Evolutionary conservation across 2,329 filamentous ascomycete species (phyloP), one percentile per base, ranked within the genome.

Genomic region (Colletotrichum liriopes): DNA sequence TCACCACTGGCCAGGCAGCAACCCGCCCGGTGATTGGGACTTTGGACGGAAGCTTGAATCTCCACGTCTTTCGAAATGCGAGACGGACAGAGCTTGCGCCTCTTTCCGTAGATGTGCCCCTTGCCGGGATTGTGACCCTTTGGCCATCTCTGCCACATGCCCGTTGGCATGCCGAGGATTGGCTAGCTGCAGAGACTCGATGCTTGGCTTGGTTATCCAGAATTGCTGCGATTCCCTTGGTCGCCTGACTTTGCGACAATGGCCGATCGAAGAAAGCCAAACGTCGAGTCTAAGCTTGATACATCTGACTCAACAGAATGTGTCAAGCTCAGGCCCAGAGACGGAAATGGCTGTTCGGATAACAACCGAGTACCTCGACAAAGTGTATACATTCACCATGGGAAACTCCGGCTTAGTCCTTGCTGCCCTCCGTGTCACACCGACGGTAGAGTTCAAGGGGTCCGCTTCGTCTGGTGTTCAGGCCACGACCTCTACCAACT

Each of bases 391-490:
- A 20, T 26, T 51, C 5, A 43, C 23, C 18, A 8, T 16, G 47
- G 35, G 35, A 63, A 41, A 39, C 45, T 29, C 9, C 16, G 18
- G 20, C 32, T 39, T 3, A 29, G 12, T 45, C 12, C n/a, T 35
- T 29, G 49, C 32, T 43, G 47, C 47, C 35, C 20, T 65, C 37
- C 12, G 23, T 43, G 54, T 69, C 65, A 72, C 65, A 55, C 59
- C 37, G 45, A 47, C 59, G 65, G 54, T 37, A 59, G 32, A 7
- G 43, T 47, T 39, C n/a, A 16, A 26, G 11, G 56, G 39, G 62
- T 63, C 69, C 65, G 69, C 69, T 65, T 72, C 69, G 69, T 60
- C 32, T 29, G 47, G 39, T 69, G 59, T 69, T 35, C 29, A 45
- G 18, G 58, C 35, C 20, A 62, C 68, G 32, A 47, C 51, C 23